Conservation (phyloP, 768 basidiomycete genomes). For the Lactarius akahatsu region DNA sequence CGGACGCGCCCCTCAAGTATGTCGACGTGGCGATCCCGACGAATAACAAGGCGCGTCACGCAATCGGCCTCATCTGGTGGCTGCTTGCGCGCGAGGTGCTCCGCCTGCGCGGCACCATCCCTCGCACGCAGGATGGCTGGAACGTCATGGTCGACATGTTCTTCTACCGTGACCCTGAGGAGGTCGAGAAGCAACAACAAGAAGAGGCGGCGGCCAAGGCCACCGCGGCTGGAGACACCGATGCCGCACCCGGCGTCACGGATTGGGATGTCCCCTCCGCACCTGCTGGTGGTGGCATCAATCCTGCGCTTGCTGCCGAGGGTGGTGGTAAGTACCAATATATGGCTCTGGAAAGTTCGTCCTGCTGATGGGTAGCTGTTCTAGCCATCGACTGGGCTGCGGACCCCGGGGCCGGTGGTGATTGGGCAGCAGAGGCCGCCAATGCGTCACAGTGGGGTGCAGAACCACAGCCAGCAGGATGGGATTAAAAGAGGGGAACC, state of each 20-base stretch:
- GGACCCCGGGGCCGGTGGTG: slow-evolving; percentile 33
- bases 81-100: slow-evolving; percentile 96
- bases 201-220: slow-evolving; percentile 88
- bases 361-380: slow-evolving; percentile 28
- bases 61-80: slow-evolving; percentile 98
- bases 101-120: slow-evolving; percentile 90
- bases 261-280: slow-evolving; percentile 80
- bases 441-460: slow-evolving; percentile 26
- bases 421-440: slow-evolving; percentile 37
- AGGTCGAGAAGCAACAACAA: slow-evolving; percentile 96
- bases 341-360: background rate
- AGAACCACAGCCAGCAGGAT: slow-evolving; percentile 20
- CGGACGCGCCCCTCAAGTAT: slow-evolving; percentile 95
- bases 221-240: slow-evolving; percentile 56
- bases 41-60: slow-evolving; percentile 98
- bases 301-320: slow-evolving; percentile 69
- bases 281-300: slow-evolving; percentile 67
- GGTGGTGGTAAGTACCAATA: slow-evolving; percentile 54
- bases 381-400: slow-evolving; percentile 39
- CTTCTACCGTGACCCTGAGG: slow-evolving; percentile 99
- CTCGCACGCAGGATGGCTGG: slow-evolving; percentile 91
- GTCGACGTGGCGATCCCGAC: slow-evolving; percentile 98
- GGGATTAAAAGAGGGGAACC: slow-evolving; percentile 27
- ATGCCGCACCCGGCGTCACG: slow-evolving; percentile 46
- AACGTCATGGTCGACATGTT: slow-evolving; percentile 99